phyloP scores from a whole-genome alignment of 225 moss, liverwort and hornwort species.

The Sphagnum contortum region DNA sequence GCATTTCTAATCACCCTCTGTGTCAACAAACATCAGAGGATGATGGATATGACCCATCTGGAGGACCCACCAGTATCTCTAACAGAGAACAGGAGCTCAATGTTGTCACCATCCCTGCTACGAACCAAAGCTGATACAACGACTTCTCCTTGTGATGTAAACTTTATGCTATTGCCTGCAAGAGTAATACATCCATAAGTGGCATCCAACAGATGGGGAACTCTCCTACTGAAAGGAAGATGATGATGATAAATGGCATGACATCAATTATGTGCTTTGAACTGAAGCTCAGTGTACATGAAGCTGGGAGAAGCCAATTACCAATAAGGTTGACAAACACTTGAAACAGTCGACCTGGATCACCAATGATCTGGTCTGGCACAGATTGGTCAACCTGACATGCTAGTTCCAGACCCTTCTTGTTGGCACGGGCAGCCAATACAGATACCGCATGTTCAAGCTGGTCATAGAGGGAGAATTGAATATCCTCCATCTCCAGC shows the following conservation, averaged over 20 bases:
- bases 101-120: constrained; percentile 40
- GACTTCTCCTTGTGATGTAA: constrained; percentile 53
- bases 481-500: constrained; percentile 62
- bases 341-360: constrained; percentile 59
- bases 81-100: constrained; percentile 53
- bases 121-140: constrained; percentile 40
- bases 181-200: no score
- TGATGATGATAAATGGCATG: no score
- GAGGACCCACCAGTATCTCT: constrained; percentile 33
- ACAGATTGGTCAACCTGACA: constrained; percentile 49
- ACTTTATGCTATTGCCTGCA: constrained; percentile 57
- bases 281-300: no score
- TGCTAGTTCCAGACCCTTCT: constrained; percentile 58
- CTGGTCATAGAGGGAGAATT: constrained; percentile 56
- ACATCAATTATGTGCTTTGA: no score
- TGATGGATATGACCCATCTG: no score
- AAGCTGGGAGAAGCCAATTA: no score
- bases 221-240: no score
- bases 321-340: constrained; percentile 60
- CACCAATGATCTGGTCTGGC: constrained; percentile 61
- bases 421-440: constrained; percentile 58
- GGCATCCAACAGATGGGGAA: no score
- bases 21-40: no score
- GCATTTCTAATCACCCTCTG: no score
- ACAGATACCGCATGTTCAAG: constrained; percentile 62